Evolutionary conservation across 202 grass and related monocot species (phyloP).

Genomic region (Hordeum pubiflorum): DNA sequence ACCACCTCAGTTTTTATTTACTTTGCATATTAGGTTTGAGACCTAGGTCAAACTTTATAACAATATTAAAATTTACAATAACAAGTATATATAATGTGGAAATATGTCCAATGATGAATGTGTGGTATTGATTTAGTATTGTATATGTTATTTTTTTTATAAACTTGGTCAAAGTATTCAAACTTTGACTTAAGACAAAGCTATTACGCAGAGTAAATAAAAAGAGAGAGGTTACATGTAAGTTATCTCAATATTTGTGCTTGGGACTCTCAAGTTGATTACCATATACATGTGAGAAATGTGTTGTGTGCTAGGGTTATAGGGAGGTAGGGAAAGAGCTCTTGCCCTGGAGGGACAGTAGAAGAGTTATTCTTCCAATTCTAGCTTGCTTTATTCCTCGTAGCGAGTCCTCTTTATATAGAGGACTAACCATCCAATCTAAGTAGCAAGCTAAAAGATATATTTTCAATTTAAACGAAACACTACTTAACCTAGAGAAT

Average conservation of each 20-base stretch:
- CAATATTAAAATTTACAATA: no score
- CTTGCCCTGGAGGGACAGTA: not conserved
- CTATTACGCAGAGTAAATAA: no score
- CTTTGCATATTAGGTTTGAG: no score
- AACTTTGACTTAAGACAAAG: no score
- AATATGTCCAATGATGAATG: no score
- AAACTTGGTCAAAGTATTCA: no score
- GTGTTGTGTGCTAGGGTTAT: not conserved
- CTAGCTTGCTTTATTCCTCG: not conserved
- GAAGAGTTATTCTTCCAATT: not conserved
- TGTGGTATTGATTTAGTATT: no score
- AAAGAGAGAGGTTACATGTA: no score
- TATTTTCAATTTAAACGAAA: not conserved
- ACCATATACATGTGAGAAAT: not conserved
- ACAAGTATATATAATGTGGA: no score
- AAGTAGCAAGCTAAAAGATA: not conserved
- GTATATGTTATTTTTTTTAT: no score
- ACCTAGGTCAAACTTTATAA: no score
- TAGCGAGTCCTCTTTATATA: not conserved
- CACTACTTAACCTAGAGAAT: not conserved
- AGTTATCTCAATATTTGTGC: slow-evolving; percentile 17
- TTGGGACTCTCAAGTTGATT: not conserved
- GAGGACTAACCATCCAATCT: not conserved
- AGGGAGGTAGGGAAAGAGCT: not conserved
- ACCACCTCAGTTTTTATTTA: no score